Base-by-base conservation (phyloP, 306 rosid genomes). In the Quercus gilva region DNA sequence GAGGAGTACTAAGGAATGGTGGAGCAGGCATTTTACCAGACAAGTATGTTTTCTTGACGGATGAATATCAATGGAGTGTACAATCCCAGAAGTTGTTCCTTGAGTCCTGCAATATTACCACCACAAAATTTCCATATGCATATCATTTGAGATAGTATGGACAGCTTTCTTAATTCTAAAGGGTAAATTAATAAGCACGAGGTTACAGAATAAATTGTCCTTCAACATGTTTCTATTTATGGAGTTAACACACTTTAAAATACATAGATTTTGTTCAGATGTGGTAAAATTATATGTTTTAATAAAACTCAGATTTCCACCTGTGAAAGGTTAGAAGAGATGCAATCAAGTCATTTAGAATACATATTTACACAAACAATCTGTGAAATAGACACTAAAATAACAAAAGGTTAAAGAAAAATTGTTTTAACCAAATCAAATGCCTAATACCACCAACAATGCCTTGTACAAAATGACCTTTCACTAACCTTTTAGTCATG, bases 1-100 rank as follows among this genome's bases (percentile, higher is more conserved):
- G 21, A 71, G 20, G 15, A 2, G 33, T 21, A 82, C 59, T 69
- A 21, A 80, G 28, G 59, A 77, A 52, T 76, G 33, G 45, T 55
- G 55, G 28, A 41, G 60, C 51, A 82, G 83, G 55, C 80, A 75
- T 55, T 81, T 80, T 85, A 92, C 99, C 65, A 94, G 82, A 76
- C 97, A 94, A 65, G 99, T 94, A 79, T 94, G 97, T 78, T 94
- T 94, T 77, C 99, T 78, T 2, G 97, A 92, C 31, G 97, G 92
- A 86, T 94, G 93, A 72, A 94, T 92, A 81, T 92, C 99, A 29
- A 94, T 86, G 67, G 97, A 91, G 79, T 94, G 97, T 78, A 94
- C 92, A 5, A 94, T 91, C 63, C 99, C 97, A 20, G 95, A 83
- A 74, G 85, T 80, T 82, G 78, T 58, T 65, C 85, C 78, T 69